Evolutionary conservation across 2,329 filamentous ascomycete species (phyloP), one percentile per base, ranked within the genome.

Genomic region (Colletotrichum sojae): DNA sequence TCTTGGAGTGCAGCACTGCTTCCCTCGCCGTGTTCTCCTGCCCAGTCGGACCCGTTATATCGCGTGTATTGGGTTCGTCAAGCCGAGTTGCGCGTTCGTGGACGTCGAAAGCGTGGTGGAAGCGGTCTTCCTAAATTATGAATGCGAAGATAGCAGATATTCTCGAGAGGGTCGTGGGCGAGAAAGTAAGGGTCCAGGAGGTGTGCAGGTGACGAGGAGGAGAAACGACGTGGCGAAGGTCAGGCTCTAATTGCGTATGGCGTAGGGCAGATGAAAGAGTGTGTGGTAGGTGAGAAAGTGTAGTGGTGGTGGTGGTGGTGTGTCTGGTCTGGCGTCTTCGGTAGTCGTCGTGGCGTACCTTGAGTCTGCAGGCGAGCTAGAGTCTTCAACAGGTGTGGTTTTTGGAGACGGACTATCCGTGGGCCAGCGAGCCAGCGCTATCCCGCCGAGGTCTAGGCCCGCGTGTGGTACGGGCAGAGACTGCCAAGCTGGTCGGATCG

Each of bases 401-500:
- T 69, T 69, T 46, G 56, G 66, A 69, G 55, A 56, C 45, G 62
- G 55, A 52, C 62, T 45, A 66, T 66, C 62, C 51, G 49, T 36
- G 52, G 25, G 57, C 43, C 4, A 49, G 59, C 45, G 55, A 49
- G 55, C 49, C 45, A 67, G 67, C 62, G 56, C 67, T 69, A 69
- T 61, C 51, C 67, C 63, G n/a, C 27, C 45, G 9, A 67, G 62
- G 66, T 61, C 51, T 67, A 66, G 62, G 54, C 66, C 49, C 43
- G 62, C 49, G 62, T 55, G 49, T 25, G 22, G 22, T 25, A 25
- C 22, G 22, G 22, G 22, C 22, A 51, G 62, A 43, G 62, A 57
- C 64, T 49, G 52, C 43, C 62, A 48, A 55, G 51, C 58, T 49
- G 45, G 56, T 52, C 40, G 48, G 61, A 61, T 61, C 45, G 51